A percentile compares a stretch with the other conserved stretches of the same genome.
These are phyloP conservation scores for Mycosphaerella arachidis DNA, from an alignment of 2,329 filamentous ascomycete species.

Conservation along the genomic window DNA sequence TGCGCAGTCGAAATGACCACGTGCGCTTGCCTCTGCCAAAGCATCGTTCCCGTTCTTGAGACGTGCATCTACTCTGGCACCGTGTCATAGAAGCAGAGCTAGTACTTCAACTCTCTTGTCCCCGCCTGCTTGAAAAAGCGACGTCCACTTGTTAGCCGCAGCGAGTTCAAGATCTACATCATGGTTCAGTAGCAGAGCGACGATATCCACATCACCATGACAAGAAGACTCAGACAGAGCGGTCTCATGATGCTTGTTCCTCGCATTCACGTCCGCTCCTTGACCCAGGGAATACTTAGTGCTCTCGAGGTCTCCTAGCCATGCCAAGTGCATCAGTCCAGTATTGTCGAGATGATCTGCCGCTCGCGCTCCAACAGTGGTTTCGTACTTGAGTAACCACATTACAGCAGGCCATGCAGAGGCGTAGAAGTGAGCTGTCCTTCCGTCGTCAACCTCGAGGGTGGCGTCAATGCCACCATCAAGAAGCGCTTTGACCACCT, in stretches of 20 bases:
- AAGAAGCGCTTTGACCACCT: background rate
- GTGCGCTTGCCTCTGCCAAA: background rate
- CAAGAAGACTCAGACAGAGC: conserved; percentile 2
- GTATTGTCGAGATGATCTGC: background rate
- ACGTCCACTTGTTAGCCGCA: background rate
- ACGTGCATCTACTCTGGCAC: background rate
- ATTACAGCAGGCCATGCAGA: background rate
- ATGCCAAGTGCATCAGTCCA: conserved; percentile 2
- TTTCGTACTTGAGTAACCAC: background rate
- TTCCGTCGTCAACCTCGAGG: background rate
- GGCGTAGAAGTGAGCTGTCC: conserved; percentile 1
- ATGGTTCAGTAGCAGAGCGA: conserved; percentile 1
- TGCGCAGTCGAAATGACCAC: background rate
- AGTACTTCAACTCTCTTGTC: background rate
- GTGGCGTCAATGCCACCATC: background rate
- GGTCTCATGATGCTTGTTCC: conserved; percentile 2
- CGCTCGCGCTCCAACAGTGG: background rate
- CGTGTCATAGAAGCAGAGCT: background rate
- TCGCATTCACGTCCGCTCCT: background rate
- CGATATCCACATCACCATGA: conserved; percentile 3
- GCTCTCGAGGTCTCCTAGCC: conserved; percentile 5
- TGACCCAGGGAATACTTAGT: background rate
- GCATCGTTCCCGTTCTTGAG: background rate
- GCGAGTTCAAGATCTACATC: background rate
- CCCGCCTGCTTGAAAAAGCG: background rate